Base-by-base conservation (phyloP, 2,329 filamentous ascomycete species). In the Fusarium brachygibbosum region DNA sequence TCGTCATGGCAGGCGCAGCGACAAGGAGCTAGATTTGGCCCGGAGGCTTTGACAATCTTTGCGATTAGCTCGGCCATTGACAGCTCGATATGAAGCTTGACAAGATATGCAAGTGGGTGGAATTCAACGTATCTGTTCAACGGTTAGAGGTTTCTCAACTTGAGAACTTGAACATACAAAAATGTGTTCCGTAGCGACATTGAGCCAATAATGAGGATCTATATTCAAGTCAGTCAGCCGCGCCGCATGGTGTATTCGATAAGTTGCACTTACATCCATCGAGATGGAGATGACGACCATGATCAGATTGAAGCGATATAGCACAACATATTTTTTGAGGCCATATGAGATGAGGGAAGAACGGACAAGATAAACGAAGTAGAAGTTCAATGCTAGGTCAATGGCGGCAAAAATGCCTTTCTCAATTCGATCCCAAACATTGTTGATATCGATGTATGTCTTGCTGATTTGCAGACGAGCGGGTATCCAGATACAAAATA, bases 401-500 rank as follows among this genome's bases (percentile, higher is more conserved):
- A 85, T 78, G 16, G 83, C 42, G 2, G 84, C 75, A 55, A 84
- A 84, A 4, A 86, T 75, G 4, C 77, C 77, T 66, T 86, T 86
- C 54, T 85, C 82, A 42, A 80, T 76, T 17, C 84, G 81, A 45
- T 86, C 84, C 83, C 83, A 86, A 29, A 84, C 71, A 0, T 79
- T 66, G 67, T 86, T 86, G 58, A 85, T 75, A 19, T 75, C 58
- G 38, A 83, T 77, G 44, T 79, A 85, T 4, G 64, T 76, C 6
- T 76, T 32, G 35, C 70, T 79, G 46, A 82, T 76, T 53, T 82
- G 78, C 17, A 84, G 75, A 5, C 82, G 80, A 13, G 82, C 78
- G 0, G 84, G 84, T 31, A 86, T 82, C 84, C 84, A 86, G 46
- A 86, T 83, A 45, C 78, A 80, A 59, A 82, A 84, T 11, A 86